These are phyloP conservation scores for Lagerstroemia speciosa DNA, from an alignment of 345 rosid genomes.

Conservation along the genomic window DNA sequence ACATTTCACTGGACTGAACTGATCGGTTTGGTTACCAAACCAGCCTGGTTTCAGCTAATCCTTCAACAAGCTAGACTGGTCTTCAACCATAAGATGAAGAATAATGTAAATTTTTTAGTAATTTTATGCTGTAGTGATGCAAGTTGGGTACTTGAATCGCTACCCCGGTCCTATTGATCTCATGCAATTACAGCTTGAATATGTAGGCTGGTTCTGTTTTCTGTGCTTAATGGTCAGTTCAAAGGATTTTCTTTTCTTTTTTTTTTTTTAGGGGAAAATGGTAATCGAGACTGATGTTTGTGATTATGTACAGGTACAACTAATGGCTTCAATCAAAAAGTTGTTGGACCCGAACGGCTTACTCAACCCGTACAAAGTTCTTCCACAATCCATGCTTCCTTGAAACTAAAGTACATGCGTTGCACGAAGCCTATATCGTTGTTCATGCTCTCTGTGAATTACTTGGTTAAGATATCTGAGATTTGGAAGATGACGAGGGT, in stretches of 20 bases:
- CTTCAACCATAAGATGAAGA: not conserved
- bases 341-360: constrained; percentile 75
- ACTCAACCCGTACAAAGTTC: constrained; percentile 85
- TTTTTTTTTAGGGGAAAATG: not conserved
- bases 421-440: not conserved
- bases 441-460: not conserved
- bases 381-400: constrained; percentile 35
- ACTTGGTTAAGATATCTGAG: not conserved
- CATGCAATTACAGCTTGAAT: not conserved
- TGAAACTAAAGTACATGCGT: constrained; percentile 16
- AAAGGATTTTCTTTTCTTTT: not conserved
- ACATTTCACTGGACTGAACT: too few relatives aligned
- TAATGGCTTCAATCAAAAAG: constrained; percentile 74
- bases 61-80: not conserved
- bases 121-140: too few relatives aligned
- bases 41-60: too few relatives aligned
- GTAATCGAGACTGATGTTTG: not conserved
- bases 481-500: not conserved
- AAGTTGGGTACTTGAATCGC: not conserved
- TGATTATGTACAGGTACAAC: constrained; percentile 16
- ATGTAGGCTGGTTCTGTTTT: not conserved
- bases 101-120: not conserved
- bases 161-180: not conserved
- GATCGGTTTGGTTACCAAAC: too few relatives aligned
- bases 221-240: not conserved